Evolutionary conservation across 192 early-diverging fungal species (phyloP).

Genomic region (Chytriomyces sp.): DNA sequence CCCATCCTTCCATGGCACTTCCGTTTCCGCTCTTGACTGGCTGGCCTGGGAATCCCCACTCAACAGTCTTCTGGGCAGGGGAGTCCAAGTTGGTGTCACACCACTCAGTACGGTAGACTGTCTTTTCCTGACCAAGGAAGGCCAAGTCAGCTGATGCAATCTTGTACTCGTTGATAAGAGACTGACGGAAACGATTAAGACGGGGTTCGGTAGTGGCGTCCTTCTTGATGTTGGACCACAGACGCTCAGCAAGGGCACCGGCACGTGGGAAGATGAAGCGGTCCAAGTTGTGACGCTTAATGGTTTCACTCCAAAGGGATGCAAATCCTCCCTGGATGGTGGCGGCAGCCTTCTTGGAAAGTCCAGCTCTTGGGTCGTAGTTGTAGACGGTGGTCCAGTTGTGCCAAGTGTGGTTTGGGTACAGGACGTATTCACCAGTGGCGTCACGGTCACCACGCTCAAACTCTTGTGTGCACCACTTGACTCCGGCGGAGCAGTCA

Average conservation of each 20-base stretch:
- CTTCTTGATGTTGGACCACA: constrained; percentile 29
- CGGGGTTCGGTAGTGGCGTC: not conserved
- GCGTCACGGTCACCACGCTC: not conserved
- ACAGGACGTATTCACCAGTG: not conserved
- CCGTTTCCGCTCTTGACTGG: not conserved
- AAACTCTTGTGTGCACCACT: not conserved
- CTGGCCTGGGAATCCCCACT: constrained; percentile 8
- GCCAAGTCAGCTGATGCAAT: constrained; percentile 13
- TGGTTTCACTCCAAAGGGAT: constrained; percentile 2
- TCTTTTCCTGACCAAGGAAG: constrained; percentile 2
- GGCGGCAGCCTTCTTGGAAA: not conserved
- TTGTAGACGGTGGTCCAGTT: constrained; percentile 1
- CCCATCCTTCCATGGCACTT: not conserved
- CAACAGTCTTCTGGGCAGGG: constrained; percentile 3
- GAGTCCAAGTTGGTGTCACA: not conserved
- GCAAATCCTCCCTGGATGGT: constrained; percentile 35
- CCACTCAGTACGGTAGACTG: not conserved
- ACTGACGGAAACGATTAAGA: constrained; percentile 17
- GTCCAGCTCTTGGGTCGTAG: constrained; percentile 2
- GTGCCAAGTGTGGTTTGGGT: constrained; percentile 18
- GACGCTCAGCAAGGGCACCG: constrained; percentile 16
- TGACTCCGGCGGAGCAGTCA: constrained; percentile 24
- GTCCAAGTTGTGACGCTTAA: constrained; percentile 14
- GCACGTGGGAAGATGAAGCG: not conserved
- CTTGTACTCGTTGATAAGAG: constrained; percentile 21